Evolutionary conservation across 768 basidiomycete genomes (phyloP), one percentile per base, ranked within the genome.

Genomic region (Lanmaoa pseudosensibilis): DNA sequence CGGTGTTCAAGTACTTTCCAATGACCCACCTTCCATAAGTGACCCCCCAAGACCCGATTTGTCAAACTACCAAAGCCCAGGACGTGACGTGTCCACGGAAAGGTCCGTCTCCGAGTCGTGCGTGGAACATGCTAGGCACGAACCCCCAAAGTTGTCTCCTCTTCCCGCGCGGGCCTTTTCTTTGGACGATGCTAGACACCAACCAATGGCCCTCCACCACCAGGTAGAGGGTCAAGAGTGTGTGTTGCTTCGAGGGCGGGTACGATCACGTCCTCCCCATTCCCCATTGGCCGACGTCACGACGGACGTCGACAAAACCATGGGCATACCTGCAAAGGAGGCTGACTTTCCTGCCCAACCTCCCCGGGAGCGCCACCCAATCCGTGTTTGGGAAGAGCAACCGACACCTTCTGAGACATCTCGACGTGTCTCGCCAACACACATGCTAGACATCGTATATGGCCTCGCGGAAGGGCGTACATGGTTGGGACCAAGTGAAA

Each of bases 311-410:
- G 18, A 12, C 27, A 55, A 23, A 16, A 19, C 21, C 16, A 23
- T 44, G 11, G 19, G 15, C 52, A 43, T 46, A 6, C 36, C 30
- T 52, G 9, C 16, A 18, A 40, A 23, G 23, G 40, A 45, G 9
- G 4, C 32, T 6, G 41, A 46, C 39, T 39, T 46, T 39, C 36
- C 34, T 13, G 0, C n/a, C 37, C 57, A 45, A 18, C 54, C 46
- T 54, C 41, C n/a, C 30, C 27, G 16, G 13, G 62, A 67, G 36
- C 65, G 57, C 40, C 63, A 59, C 32, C 68, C 68, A 47, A 57
- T 65, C 36, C 68, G 67, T n/a, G 63, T 68, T 48, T 68, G 67
- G 67, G 67, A 68, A 57, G 67, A 65, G 5, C 59, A 50, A 37
- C 55, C 59, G 2, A 46, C 44, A 30, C 4, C 25, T 45, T 61